Evolutionary conservation across 257 asterid species (phyloP).

Genomic region (Henckelia pumila): DNA sequence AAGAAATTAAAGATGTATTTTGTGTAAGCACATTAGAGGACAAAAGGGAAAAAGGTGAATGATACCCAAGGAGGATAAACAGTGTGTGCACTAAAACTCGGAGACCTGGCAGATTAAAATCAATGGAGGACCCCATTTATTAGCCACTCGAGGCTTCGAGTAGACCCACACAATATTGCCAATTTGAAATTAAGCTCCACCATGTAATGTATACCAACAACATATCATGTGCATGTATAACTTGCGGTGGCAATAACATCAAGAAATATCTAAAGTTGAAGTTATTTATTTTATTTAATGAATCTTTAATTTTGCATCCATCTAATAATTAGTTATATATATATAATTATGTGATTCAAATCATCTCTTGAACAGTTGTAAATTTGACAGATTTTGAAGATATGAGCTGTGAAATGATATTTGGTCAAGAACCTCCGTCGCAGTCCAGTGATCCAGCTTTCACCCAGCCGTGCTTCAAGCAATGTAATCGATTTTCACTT

Average conservation of each 20-base stretch:
- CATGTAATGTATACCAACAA: neutral
- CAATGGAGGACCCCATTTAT: conserved; percentile 42
- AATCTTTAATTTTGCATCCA: too few relatives aligned
- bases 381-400: conserved; percentile 77
- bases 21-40: neutral
- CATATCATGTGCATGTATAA: neutral
- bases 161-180: conserved; percentile 22
- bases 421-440: conserved; percentile 77
- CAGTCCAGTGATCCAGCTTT: conserved; percentile 65
- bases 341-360: conserved; percentile 15
- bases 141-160: conserved; percentile 29
- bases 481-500: conserved; percentile 38
- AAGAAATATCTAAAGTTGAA: too few relatives aligned
- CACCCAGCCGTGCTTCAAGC: conserved; percentile 72
- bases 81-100: conserved; percentile 36
- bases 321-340: too few relatives aligned
- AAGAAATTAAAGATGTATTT: neutral
- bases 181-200: conserved; percentile 34
- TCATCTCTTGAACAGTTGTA: neutral
- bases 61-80: conserved; percentile 17
- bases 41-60: neutral
- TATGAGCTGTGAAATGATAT: conserved; percentile 94
- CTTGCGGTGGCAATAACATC: too few relatives aligned
- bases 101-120: conserved; percentile 20
- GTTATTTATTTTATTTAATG: too few relatives aligned